Evolutionary conservation across 2,329 filamentous ascomycete genomes (phyloP).

Genomic region (Aspergillus hortae): DNA sequence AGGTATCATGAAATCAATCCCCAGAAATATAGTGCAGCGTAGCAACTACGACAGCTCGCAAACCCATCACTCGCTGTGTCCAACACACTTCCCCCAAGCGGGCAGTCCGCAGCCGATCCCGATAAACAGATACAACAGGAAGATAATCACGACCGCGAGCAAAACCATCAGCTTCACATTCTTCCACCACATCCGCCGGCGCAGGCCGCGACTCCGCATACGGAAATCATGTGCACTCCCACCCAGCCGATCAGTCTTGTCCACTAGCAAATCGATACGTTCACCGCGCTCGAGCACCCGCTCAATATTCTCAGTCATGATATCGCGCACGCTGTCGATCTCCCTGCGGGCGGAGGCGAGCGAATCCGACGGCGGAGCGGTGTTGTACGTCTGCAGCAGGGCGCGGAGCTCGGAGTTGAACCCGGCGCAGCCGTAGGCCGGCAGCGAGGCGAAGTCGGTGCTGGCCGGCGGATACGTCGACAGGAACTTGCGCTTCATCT

Average conservation of each 20-base stretch:
- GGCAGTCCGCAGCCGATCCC: constrained; percentile 71
- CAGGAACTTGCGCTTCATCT: constrained; percentile 86
- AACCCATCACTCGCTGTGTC: constrained; percentile 14
- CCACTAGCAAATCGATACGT: constrained; percentile 86
- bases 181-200: constrained; percentile 99
- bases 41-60: not conserved
- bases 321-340: constrained; percentile 86
- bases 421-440: constrained; percentile 82
- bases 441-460: constrained; percentile 73
- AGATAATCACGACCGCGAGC: constrained; percentile 65
- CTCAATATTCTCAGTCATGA: constrained; percentile 96
- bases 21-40: not conserved
- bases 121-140: constrained; percentile 67
- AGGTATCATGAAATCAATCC: constrained; percentile 5
- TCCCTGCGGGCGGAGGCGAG: constrained; percentile 79
- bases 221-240: constrained; percentile 87
- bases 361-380: constrained; percentile 74
- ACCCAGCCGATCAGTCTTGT: constrained; percentile 92
- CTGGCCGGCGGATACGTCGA: constrained; percentile 60
- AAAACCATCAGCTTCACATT: constrained; percentile 92
- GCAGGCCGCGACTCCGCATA: constrained; percentile 77
- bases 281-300: constrained; percentile 84
- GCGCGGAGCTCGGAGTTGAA: constrained; percentile 78
- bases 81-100: constrained; percentile 46
- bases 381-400: constrained; percentile 81